These are phyloP conservation scores for Trichoderma arundinaceum DNA, from an alignment of 2,329 filamentous ascomycete genomes.

Conservation along the genomic window DNA sequence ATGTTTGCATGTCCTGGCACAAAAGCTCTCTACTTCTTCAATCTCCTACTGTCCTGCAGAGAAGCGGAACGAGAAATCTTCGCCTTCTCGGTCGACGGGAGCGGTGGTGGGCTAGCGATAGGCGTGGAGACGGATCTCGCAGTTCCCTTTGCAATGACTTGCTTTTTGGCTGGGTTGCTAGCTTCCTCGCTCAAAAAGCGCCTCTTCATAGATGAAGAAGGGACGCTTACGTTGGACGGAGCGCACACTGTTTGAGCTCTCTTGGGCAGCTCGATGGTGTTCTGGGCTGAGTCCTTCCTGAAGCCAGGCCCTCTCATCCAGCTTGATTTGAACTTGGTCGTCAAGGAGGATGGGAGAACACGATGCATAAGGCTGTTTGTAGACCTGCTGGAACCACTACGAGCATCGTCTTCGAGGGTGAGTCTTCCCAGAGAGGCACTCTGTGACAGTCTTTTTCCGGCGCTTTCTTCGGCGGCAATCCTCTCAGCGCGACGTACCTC, in stretches of 20 bases:
- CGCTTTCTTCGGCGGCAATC: neutral
- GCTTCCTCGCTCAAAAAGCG: conserved; percentile 17
- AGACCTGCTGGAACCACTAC: neutral
- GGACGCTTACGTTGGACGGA: neutral
- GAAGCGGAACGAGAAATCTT: neutral
- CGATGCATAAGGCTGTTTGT: neutral
- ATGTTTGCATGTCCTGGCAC: neutral
- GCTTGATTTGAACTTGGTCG: conserved; percentile 3
- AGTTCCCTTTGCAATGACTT: conserved; percentile 8
- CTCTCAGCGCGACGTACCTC: neutral
- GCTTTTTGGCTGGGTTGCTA: conserved; percentile 9
- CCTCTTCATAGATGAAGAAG: neutral
- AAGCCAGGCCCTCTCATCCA: conserved; percentile 1
- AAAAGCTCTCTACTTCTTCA: neutral
- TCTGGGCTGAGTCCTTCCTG: neutral
- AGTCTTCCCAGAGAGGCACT: neutral
- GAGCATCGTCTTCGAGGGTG: neutral
- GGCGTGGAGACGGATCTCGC: conserved; percentile 19
- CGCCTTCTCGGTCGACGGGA: neutral
- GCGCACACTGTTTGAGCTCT: neutral
- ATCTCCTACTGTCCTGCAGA: neutral
- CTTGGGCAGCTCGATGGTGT: neutral
- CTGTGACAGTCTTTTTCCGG: neutral
- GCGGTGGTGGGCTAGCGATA: neutral
- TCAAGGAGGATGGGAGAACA: neutral